Base-by-base conservation (phyloP, 495 filamentous ascomycete genomes). In the Penicillium argentinense region DNA sequence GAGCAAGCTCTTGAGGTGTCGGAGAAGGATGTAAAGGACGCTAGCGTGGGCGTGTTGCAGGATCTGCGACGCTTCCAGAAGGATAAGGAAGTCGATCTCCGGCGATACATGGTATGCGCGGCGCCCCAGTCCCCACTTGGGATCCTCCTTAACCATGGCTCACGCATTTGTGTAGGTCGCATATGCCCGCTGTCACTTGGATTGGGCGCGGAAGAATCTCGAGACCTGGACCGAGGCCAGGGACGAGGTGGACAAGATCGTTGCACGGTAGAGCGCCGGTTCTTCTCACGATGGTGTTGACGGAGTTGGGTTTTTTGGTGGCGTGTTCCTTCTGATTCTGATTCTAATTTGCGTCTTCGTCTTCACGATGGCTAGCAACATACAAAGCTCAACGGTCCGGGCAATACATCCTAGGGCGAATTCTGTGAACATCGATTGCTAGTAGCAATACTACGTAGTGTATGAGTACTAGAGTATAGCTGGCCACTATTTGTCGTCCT, bases 141-240 rank as follows among this genome's bases (percentile, higher is more conserved):
- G 16, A 32, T 34, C 21, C 22, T 36, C 5, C 25, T 36, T 54
- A 42, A 43, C 48, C 50, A 44, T 23, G 29, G 29, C 23, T 57
- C n/a, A 5, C 5, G 24, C 9, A 26, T 49, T 22, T 24, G 14
- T 62, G 42, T 46, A 97, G 92, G 79, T 96, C 53, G 87, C 90
- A 34, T 98, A 96, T 61, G 93, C 93, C 9, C 86, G 83, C 59
- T 91, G 86, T 63, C 93, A 98, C 63, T 85, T 98, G 46, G 90
- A 97, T 64, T 98, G 93, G 93, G 95, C 93, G n/a, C 90, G 85
- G 65, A 93, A 93, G 73, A 97, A 91, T 57, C 83, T 93, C 56
- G 91, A 95, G 59, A 89, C 89, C 3, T 98, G 93, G 93, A 89
- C 91, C 56, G 91, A 97, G 63, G 93, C 93, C 3, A 89, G 82